Evolutionary conservation across 768 basidiomycete genomes (phyloP), one percentile per base, ranked within the genome.

Genomic region (Tremella fuciformis): DNA sequence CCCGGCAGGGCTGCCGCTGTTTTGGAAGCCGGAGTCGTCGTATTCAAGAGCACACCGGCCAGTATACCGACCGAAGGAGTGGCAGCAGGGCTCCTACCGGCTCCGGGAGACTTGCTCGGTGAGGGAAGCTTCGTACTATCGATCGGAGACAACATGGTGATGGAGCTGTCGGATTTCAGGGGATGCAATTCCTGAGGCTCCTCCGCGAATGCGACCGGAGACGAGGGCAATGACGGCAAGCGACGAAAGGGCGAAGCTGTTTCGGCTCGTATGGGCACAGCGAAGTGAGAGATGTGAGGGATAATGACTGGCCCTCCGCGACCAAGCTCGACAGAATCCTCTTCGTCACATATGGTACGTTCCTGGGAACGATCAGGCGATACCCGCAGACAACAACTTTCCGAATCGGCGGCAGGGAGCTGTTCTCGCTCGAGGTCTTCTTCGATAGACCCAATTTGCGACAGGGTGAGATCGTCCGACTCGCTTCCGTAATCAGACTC

Each of bases 251-350:
- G 71, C 8, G 68, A 70, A 18, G 56, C 51, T 13, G 44, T 39
- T 22, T 69, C 70, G 16, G 66, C 64, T 13, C 62, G 61, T 16
- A 70, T 67, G 0, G 63, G 50, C 22, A 38, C 21, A 6, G 53
- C 34, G 24, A 53, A 39, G 44, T 66, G 62, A 2, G 57, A 22
- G 11, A 68, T 29, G 16, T 39, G 41, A 3, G 71, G 71, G 24
- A 73, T 70, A 44, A 73, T 51, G 25, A 73, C 69, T 6, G 66
- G 69, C 15, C 71, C 71, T 11, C 59, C 71, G 48, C 71, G 59
- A 26, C 57, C 58, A 1, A 70, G 8, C 1, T 67, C 67, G 16
- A 73, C 34, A 18, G 71, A 67, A 46, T 70, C 69, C 13, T 58
- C 15, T 22, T 59, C 52, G 25, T 41, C 50, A 2, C 37, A 34